These are phyloP conservation scores for Durio zibethinus DNA, from an alignment of 345 rosid genomes.

Conservation along the genomic window DNA sequence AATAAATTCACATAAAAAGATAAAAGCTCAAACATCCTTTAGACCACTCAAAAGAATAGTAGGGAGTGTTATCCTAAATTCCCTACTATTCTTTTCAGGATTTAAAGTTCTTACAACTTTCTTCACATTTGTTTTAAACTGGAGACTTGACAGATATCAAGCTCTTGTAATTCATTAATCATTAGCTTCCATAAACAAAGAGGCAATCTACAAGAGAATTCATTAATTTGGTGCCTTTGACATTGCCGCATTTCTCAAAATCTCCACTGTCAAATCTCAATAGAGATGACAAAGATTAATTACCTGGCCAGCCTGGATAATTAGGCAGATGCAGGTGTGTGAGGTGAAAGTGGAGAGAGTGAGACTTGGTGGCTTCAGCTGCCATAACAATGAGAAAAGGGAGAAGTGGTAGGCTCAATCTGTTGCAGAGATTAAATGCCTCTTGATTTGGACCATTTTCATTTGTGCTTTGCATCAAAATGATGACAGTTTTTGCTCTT, in stretches of 20 bases:
- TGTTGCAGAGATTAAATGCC: neutral
- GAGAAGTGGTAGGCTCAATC: neutral
- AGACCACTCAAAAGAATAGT: too few species aligned
- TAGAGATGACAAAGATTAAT: neutral
- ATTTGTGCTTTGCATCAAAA: conserved; percentile 3
- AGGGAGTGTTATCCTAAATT: neutral
- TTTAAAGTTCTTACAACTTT: neutral
- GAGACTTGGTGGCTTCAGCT: neutral
- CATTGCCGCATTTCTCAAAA: neutral
- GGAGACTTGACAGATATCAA: neutral
- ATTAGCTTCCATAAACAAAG: neutral
- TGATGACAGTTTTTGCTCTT: conserved; percentile 1
- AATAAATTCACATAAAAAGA: too few species aligned
- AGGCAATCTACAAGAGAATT: neutral
- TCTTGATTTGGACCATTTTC: conserved; percentile 7
- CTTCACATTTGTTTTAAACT: neutral
- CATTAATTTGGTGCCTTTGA: neutral
- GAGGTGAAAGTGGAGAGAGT: neutral
- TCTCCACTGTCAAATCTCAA: neutral
- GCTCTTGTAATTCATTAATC: neutral
- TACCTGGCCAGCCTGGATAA: neutral
- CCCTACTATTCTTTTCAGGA: neutral
- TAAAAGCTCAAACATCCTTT: too few species aligned
- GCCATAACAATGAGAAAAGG: neutral
- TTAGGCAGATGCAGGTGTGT: neutral